A percentile compares a stretch with the other conserved stretches of the same genome.
Conservation (phyloP, 805 yeast species). For the Hanseniaspora guilliermondii region DNA sequence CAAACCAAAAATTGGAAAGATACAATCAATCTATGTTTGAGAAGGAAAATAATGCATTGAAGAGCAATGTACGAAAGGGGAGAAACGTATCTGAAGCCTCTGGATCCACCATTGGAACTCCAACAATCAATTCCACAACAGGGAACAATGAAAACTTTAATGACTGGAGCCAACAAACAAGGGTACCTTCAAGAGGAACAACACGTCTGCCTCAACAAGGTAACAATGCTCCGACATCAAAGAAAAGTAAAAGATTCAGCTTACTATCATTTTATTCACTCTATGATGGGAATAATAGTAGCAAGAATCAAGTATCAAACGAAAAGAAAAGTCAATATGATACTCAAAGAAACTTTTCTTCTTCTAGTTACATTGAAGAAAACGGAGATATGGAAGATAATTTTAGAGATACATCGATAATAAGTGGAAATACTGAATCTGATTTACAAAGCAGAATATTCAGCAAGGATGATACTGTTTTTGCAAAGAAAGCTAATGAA, state of each 20-base stretch:
- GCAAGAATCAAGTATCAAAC: slow-evolving; percentile 17
- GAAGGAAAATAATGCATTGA: not conserved
- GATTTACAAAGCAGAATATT: slow-evolving; percentile 8
- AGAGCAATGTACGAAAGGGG: not conserved
- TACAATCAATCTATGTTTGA: not conserved
- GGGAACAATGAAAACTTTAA: slow-evolving; percentile 5
- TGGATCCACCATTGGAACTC: slow-evolving; percentile 9
- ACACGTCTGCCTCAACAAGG: not conserved
- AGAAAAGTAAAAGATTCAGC: slow-evolving; percentile 31
- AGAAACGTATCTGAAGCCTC: slow-evolving; percentile 12
- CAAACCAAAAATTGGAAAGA: not conserved
- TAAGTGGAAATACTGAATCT: not conserved
- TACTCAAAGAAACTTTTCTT: not conserved
- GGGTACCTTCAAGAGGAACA: not conserved
- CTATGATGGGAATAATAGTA: slow-evolving; percentile 16
- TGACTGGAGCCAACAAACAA: not conserved
- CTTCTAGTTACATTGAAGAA: slow-evolving; percentile 9
- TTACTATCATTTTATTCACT: slow-evolving; percentile 29
- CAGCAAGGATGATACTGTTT: not conserved
- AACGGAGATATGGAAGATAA: not conserved
- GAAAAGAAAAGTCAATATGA: not conserved
- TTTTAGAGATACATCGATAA: not conserved
- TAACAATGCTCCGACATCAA: slow-evolving; percentile 11
- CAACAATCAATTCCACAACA: slow-evolving; percentile 14
- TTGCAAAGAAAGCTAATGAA: not conserved